Conservation (phyloP, 176 grass and related monocot genomes). For the Aegilops umbellulata region DNA sequence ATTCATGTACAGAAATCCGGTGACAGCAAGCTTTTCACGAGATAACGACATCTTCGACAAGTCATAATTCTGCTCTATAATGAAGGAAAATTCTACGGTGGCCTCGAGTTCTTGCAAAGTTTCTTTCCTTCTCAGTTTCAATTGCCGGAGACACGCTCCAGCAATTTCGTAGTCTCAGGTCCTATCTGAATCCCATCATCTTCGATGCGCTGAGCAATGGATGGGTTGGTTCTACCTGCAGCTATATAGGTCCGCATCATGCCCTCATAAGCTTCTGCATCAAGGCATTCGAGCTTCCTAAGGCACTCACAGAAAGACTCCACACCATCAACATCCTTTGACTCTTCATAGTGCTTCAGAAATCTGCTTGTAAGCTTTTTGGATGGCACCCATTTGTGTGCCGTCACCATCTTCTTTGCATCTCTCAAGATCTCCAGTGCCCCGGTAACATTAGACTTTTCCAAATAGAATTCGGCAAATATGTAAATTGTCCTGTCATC, state of each 20-base stretch:
- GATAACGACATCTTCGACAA: no score
- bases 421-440: conserved; percentile 16
- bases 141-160: background rate
- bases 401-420: background rate
- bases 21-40: no score
- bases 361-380: background rate
- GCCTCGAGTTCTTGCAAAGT: background rate
- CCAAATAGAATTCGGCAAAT: background rate
- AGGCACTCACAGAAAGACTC: conserved; percentile 33
- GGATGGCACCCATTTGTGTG: background rate
- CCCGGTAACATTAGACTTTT: background rate
- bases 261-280: background rate
- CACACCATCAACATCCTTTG: conserved; percentile 24
- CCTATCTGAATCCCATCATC: no score
- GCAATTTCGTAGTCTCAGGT: conserved; percentile 16
- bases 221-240: background rate
- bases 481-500: conserved; percentile 18
- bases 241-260: conserved; percentile 23
- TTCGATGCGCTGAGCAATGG: no score
- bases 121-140: background rate
- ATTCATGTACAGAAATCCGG: no score
- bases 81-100: background rate
- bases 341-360: background rate
- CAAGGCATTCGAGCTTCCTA: background rate
- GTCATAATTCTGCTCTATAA: no score